Base-by-base conservation (phyloP, 257 asterid genomes). In the Agastache rugosa region DNA sequence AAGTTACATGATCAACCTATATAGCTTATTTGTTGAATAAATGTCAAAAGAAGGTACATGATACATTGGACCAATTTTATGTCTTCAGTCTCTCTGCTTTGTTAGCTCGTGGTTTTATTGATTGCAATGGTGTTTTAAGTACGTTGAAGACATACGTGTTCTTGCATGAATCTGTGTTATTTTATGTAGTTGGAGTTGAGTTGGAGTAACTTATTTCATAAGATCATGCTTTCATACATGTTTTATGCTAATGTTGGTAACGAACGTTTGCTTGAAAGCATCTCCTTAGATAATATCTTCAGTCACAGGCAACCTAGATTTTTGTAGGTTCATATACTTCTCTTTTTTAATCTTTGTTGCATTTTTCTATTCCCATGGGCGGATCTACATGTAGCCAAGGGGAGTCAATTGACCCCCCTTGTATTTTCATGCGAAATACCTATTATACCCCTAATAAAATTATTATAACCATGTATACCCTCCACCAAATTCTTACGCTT, bases 1-100 rank as follows among this genome's bases (percentile, higher is more conserved):
- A 72, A 53, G 80, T 76, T 69, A 68, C 64, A 72, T 76, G 73
- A 77, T 79, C 74, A 15, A 64, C 75, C 73, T 82, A 76, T 82
- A 63, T 66, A 77, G 78, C 63, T 72, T n/a, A n/a, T 66, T 76
- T 81, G n/a, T 73, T 69, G 69, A 70, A 82, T 74, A 82, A 50
- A 77, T 77, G 74, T 20, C 72, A 16, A 65, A 70, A 62, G 54
- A 44, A 53, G 51, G 59, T 66, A 66, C 62, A 58, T 48, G 59
- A 34, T 35, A 22, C 27, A 68, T 44, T 54, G 62, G 72, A 63
- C 64, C 53, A 64, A 61, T 19, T 75, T 16, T 35, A 0, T 23
- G 44, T 15, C 14, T 63, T 20, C 54, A 25, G 76, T 51, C 34
- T 0, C 54, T 41, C 55, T 55, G 41, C 11, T 63, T 63, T 69